Percentiles rank a stretch among this genome's conserved stretches.
phyloP scores from a whole-genome alignment of 805 yeast genomes.

The Spathaspora passalidarum region DNA sequence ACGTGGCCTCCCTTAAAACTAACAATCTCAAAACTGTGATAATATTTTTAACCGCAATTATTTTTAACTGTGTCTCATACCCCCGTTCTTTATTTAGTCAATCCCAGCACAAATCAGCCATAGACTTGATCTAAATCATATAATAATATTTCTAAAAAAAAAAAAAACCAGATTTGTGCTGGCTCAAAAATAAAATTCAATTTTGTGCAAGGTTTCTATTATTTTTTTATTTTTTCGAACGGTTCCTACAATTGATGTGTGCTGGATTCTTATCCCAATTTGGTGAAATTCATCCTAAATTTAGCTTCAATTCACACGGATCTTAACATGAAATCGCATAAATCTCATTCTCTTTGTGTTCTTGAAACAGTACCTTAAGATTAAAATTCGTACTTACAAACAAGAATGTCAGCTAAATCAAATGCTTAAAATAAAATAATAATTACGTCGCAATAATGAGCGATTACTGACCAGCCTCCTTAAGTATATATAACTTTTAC shows the following conservation, averaged over 20 bases:
- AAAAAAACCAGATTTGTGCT: not conserved
- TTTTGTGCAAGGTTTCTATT: not conserved
- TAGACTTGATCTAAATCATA: not conserved
- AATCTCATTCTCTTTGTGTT: not conserved
- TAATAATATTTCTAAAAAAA: not conserved
- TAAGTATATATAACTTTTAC: not conserved
- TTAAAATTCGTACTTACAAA: not conserved
- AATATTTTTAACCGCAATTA: too few relatives aligned
- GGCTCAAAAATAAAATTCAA: not conserved
- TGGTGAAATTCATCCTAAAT: not conserved
- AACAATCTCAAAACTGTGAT: too few relatives aligned
- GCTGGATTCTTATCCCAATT: not conserved
- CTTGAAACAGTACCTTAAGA: not conserved
- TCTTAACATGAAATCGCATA: not conserved
- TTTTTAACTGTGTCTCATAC: too few relatives aligned
- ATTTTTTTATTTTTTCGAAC: not conserved
- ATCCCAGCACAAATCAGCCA: too few relatives aligned
- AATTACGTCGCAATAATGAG: not conserved
- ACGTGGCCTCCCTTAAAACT: too few relatives aligned
- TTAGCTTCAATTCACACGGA: not conserved
- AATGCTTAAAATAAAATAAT: not conserved
- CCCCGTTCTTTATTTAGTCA: too few relatives aligned
- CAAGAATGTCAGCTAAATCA: not conserved
- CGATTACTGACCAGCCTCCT: not conserved
- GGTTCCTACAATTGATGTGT: not conserved